Conservation (phyloP, 1,139 yeast genomes). For the Barnettozyma hawaiiensis region DNA sequence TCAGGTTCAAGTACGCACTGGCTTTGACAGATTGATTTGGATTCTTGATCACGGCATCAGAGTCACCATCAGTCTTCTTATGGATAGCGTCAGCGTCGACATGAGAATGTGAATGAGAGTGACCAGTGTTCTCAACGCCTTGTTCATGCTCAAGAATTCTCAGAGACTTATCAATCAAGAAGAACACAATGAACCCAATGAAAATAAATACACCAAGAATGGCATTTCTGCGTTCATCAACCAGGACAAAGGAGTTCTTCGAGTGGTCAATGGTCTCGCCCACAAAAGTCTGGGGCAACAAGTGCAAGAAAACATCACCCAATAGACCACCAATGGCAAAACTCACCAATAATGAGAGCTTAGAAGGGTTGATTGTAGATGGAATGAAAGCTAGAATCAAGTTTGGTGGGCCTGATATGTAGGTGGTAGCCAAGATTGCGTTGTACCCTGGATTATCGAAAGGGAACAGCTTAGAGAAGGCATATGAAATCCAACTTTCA, state of each 20-base stretch:
- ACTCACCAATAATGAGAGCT: conserved; percentile 47
- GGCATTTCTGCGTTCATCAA: conserved; percentile 43
- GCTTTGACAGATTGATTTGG: conserved; percentile 35
- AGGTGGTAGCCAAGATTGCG: conserved; percentile 54
- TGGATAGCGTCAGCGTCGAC: conserved; percentile 21
- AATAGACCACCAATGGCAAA: conserved; percentile 68
- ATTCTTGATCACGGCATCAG: conserved; percentile 26
- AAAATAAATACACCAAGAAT: conserved; percentile 49
- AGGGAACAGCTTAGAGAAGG: conserved; percentile 41
- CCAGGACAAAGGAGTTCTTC: conserved; percentile 37
- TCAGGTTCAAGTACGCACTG: conserved; percentile 56
- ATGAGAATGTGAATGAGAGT: conserved; percentile 38
- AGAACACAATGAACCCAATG: conserved; percentile 50
- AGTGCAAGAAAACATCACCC: conserved; percentile 63
- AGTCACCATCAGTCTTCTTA: conserved; percentile 25
- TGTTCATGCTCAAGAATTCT: conserved; percentile 42
- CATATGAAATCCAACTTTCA: conserved; percentile 27
- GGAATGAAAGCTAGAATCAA: conserved; percentile 49
- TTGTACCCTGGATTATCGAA: conserved; percentile 48
- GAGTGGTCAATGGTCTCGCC: conserved; percentile 41
- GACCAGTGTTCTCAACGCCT: conserved; percentile 32
- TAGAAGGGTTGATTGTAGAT: conserved; percentile 38
- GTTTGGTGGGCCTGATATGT: conserved; percentile 60
- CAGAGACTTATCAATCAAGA: conserved; percentile 50
- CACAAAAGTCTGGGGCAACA: conserved; percentile 57